Evolutionary conservation across 2,329 filamentous ascomycete genomes (phyloP).

Genomic region (Sarocladium kiliense): DNA sequence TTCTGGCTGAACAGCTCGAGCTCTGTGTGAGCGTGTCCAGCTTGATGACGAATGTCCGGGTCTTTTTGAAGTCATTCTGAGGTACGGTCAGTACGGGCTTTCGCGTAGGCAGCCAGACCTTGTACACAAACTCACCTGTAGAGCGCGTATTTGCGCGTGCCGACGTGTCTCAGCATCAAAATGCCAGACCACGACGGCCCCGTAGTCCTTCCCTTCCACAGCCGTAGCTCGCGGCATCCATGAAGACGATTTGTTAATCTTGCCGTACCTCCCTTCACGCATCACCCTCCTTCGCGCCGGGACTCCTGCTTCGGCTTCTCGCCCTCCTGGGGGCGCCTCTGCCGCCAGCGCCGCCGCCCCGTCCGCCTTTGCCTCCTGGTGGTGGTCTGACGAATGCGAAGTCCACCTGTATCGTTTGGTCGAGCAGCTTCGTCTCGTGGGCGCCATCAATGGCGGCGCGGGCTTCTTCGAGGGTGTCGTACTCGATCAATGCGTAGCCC

Average conservation of each 20-base stretch:
- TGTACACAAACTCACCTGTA: background rate
- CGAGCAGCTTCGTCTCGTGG: conserved; percentile 71
- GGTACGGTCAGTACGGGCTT: too few species aligned
- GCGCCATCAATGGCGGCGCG: conserved; percentile 76
- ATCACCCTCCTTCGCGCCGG: conserved; percentile 32
- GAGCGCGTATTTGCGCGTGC: background rate
- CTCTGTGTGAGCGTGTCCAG: too few species aligned
- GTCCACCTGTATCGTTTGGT: conserved; percentile 76
- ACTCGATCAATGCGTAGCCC: conserved; percentile 85
- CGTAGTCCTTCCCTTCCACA: background rate
- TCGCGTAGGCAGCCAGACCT: background rate
- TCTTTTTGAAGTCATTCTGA: background rate
- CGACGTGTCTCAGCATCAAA: background rate
- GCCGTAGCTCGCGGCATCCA: background rate
- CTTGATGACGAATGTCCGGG: background rate
- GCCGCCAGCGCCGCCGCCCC: conserved; percentile 31
- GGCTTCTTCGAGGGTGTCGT: conserved; percentile 72
- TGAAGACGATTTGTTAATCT: background rate
- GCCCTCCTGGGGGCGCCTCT: conserved; percentile 29
- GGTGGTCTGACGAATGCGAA: conserved; percentile 82
- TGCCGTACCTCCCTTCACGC: conserved; percentile 14
- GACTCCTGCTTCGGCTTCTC: conserved; percentile 45
- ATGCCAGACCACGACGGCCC: conserved; percentile 5
- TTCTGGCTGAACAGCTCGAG: too few species aligned
- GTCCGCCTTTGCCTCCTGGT: conserved; percentile 44